Conservation (phyloP, 176 grass and related monocot species). For the Dactylis glomerata region DNA sequence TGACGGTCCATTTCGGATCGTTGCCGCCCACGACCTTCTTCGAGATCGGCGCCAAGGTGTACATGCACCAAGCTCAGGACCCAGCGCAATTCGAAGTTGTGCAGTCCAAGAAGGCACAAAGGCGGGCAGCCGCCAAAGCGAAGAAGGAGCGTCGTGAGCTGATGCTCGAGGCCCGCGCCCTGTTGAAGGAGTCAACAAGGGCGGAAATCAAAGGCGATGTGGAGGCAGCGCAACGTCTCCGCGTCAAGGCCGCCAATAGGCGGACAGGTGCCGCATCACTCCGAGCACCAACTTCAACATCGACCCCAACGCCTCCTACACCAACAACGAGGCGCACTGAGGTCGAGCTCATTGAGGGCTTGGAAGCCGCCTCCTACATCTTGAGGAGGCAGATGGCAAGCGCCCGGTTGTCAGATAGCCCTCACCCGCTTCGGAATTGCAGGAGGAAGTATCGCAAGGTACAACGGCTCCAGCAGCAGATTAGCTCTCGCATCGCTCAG, state of each 20-base stretch:
- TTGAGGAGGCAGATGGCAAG: too few relatives aligned
- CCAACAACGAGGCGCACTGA: neutral
- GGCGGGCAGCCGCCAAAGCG: neutral
- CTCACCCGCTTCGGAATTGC: neutral
- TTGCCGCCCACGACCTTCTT: too few relatives aligned
- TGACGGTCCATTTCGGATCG: too few relatives aligned
- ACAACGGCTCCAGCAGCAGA: too few relatives aligned
- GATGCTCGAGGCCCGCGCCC: neutral
- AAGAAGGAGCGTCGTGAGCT: neutral
- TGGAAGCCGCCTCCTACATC: too few relatives aligned
- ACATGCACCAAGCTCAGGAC: too few relatives aligned
- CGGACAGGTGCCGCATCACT: neutral
- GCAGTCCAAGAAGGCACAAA: neutral
- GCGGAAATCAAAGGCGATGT: neutral
- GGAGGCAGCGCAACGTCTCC: neutral
- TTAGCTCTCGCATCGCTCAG: too few relatives aligned
- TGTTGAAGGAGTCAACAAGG: too few relatives aligned
- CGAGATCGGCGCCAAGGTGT: too few relatives aligned
- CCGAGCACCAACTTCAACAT: neutral
- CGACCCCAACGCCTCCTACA: neutral
- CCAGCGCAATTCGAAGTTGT: too few relatives aligned
- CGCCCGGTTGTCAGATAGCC: too few relatives aligned
- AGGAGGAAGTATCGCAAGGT: neutral
- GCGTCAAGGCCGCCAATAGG: neutral
- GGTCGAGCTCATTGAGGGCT: neutral